Conservation (phyloP, 495 filamentous ascomycete species). For the Hypoxylon trugodes region DNA sequence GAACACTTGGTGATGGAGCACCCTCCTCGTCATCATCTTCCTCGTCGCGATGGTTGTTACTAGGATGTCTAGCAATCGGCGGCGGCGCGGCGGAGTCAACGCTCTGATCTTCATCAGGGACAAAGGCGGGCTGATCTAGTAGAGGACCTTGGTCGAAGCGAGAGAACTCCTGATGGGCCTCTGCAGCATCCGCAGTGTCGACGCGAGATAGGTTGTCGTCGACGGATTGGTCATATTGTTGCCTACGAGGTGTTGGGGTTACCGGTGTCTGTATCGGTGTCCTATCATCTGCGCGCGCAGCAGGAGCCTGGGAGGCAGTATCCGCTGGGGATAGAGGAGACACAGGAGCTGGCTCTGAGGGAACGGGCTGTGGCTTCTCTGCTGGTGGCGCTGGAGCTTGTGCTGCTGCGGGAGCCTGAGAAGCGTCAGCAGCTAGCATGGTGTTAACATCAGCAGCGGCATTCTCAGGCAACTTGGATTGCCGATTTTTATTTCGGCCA, state of each 20-base stretch:
- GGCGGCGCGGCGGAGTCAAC: slow-evolving; percentile 55
- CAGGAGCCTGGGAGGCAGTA: slow-evolving; percentile 35
- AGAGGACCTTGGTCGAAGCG: slow-evolving; percentile 92
- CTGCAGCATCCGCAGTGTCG: slow-evolving; percentile 69
- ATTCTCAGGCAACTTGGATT: slow-evolving; percentile 59
- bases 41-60: slow-evolving; percentile 21
- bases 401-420: slow-evolving; percentile 28
- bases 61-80: slow-evolving; percentile 49
- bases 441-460: slow-evolving; percentile 51
- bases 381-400: slow-evolving; percentile 34
- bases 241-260: slow-evolving; percentile 27
- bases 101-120: slow-evolving; percentile 71
- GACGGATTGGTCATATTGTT: slow-evolving; percentile 60
- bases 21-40: slow-evolving; percentile 36
- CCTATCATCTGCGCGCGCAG: slow-evolving; percentile 45
- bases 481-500: slow-evolving; percentile 64
- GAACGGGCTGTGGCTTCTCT: slow-evolving; percentile 34
- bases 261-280: slow-evolving; percentile 43
- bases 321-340: slow-evolving; percentile 38
- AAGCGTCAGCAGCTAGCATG: slow-evolving; percentile 37
- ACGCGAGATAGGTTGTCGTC: slow-evolving; percentile 68
- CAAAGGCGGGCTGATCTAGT: slow-evolving; percentile 83
- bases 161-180: slow-evolving; percentile 76
- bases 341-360: slow-evolving; percentile 41
- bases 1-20: slow-evolving; percentile 45